Evolutionary conservation across 2,329 filamentous ascomycete genomes (phyloP).

Genomic region (Cercospora berteroae): DNA sequence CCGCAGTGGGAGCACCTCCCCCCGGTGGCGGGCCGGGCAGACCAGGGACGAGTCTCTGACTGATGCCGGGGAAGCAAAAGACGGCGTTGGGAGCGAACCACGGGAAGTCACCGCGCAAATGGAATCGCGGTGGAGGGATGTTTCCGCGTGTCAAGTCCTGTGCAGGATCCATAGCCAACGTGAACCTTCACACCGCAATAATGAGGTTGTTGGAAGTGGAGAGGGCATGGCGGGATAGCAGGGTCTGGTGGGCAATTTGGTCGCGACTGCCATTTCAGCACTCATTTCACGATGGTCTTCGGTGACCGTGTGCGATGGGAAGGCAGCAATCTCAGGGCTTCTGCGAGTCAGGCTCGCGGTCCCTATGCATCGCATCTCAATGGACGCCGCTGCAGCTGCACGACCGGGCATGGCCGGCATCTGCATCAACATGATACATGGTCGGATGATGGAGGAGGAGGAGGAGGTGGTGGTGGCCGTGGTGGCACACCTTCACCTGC

Average conservation of each 20-base stretch:
- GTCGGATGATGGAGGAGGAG: not conserved
- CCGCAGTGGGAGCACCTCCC: not conserved
- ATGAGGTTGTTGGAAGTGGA: not conserved
- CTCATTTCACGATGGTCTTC: not conserved
- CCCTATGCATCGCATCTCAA: not conserved
- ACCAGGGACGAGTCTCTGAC: not conserved
- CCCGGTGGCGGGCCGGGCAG: not conserved
- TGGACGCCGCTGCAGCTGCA: not conserved
- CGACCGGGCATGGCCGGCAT: not conserved
- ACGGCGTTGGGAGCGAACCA: not conserved
- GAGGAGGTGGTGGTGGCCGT: not conserved
- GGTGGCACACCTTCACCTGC: not conserved
- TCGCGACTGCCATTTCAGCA: not conserved
- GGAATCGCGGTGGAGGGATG: not conserved
- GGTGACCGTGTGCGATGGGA: not conserved
- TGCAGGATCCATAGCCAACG: not conserved
- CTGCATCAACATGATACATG: not conserved
- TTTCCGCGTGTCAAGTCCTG: not conserved
- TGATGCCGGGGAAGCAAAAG: not conserved
- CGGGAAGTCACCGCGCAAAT: not conserved
- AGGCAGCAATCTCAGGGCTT: not conserved
- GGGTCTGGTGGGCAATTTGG: not conserved
- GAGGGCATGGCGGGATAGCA: not conserved
- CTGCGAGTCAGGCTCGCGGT: not conserved
- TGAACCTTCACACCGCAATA: not conserved